Evolutionary conservation across 106 monocot species (phyloP).

Genomic region (Posidonia australis): DNA sequence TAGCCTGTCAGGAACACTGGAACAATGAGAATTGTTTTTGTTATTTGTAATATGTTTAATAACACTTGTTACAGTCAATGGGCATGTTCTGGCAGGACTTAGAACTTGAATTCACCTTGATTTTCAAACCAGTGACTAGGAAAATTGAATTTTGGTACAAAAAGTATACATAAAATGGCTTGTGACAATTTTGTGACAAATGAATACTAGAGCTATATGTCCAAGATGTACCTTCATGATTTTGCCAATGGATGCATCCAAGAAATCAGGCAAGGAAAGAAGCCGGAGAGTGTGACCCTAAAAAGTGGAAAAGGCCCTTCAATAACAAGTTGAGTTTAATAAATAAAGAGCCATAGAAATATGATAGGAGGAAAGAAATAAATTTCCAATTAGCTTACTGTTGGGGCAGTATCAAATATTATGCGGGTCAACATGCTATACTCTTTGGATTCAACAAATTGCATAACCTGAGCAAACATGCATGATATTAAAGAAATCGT

Average conservation of each 20-base stretch:
- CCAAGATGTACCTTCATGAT: constrained; percentile 67
- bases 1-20: too few species aligned
- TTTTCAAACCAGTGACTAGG: too few species aligned
- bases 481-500: not conserved
- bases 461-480: constrained; percentile 69
- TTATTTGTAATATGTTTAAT: too few species aligned
- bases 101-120: too few species aligned
- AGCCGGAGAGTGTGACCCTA: constrained; percentile 96
- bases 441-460: constrained; percentile 92
- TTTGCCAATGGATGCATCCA: constrained; percentile 94
- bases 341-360: not conserved
- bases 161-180: too few species aligned
- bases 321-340: not conserved
- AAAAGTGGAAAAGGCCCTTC: not conserved
- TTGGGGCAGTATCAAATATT: constrained; percentile 96
- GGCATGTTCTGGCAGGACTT: too few species aligned
- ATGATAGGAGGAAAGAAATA: not conserved
- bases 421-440: constrained; percentile 93
- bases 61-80: too few species aligned
- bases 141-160: too few species aligned
- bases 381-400: constrained; percentile 34
- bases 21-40: too few species aligned
- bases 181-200: too few species aligned
- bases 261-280: constrained; percentile 93
- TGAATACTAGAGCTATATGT: too few species aligned